Evolutionary conservation across 495 filamentous ascomycete genomes (phyloP).

Genomic region (Xylaria flabelliformis): DNA sequence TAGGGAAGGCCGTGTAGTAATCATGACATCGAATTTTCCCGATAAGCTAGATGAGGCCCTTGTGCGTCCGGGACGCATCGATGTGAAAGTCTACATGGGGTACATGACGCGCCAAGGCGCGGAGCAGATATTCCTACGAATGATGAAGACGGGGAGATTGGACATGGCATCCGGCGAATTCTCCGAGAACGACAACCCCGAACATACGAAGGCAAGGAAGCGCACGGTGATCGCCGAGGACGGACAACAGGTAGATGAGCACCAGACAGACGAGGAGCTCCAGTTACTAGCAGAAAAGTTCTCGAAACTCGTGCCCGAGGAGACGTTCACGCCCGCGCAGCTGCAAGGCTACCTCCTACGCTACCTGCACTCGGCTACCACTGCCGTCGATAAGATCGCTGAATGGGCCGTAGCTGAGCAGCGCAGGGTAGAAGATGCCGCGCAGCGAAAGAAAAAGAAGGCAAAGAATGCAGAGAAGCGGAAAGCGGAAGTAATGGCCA

Average conservation of each 20-base stretch:
- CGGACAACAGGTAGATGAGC: background rate
- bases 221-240: background rate
- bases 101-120: conserved; percentile 37
- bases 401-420: conserved; percentile 51
- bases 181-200: background rate
- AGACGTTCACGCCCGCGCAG: conserved; percentile 67
- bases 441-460: background rate
- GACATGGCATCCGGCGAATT: conserved; percentile 1
- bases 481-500: conserved; percentile 25
- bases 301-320: conserved; percentile 52
- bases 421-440: background rate
- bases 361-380: conserved; percentile 45
- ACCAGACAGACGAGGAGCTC: conserved; percentile 39
- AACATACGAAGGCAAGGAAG: background rate
- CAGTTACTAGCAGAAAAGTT: conserved; percentile 55
- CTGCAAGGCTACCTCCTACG: conserved; percentile 65
- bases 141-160: conserved; percentile 52
- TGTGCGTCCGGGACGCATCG: conserved; percentile 65
- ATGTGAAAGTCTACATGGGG: conserved; percentile 60
- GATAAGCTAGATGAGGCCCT: conserved; percentile 65
- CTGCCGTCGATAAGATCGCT: conserved; percentile 51
- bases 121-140: conserved; percentile 43
- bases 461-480: conserved; percentile 12
- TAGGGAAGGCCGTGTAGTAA: conserved; percentile 64
- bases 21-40: conserved; percentile 70